Evolutionary conservation across 1,284 basidiomycete species (phyloP).

Genomic region (Puccinia horiana): DNA sequence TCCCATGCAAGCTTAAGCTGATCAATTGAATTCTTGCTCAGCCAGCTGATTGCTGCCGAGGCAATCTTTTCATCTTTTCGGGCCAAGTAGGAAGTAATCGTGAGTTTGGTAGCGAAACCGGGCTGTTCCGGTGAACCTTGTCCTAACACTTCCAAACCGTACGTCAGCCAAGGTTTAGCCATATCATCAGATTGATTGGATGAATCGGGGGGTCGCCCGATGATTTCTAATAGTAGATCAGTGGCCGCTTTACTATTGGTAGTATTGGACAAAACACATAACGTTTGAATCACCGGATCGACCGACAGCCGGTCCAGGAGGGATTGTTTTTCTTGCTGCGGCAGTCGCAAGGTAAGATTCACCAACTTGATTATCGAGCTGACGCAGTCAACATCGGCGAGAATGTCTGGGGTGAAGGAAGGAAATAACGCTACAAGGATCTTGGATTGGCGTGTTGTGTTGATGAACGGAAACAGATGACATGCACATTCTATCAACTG

Average conservation of each 20-base stretch:
- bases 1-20: constrained; percentile 30
- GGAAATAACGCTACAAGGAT: constrained; percentile 5
- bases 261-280: constrained; percentile 16
- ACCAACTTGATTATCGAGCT: constrained; percentile 5
- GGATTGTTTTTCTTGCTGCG: not conserved
- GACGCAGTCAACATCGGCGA: not conserved
- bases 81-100: constrained; percentile 15
- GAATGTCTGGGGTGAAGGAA: not conserved
- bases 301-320: constrained; percentile 8
- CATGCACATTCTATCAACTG: constrained; percentile 22
- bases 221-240: constrained; percentile 19
- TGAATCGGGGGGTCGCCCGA: not conserved
- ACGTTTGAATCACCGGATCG: not conserved
- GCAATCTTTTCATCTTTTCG: constrained; percentile 11
- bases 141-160: constrained; percentile 5
- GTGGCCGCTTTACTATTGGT: not conserved
- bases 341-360: not conserved
- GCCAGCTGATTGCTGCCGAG: constrained; percentile 17
- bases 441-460: constrained; percentile 7
- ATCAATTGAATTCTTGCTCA: not conserved
- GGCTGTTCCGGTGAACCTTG: not conserved
- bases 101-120: constrained; percentile 17
- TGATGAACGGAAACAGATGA: constrained; percentile 9
- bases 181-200: not conserved
- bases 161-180: constrained; percentile 2